Evolutionary conservation across 768 basidiomycete genomes (phyloP).

Genomic region (Rhodocollybia butyracea): DNA sequence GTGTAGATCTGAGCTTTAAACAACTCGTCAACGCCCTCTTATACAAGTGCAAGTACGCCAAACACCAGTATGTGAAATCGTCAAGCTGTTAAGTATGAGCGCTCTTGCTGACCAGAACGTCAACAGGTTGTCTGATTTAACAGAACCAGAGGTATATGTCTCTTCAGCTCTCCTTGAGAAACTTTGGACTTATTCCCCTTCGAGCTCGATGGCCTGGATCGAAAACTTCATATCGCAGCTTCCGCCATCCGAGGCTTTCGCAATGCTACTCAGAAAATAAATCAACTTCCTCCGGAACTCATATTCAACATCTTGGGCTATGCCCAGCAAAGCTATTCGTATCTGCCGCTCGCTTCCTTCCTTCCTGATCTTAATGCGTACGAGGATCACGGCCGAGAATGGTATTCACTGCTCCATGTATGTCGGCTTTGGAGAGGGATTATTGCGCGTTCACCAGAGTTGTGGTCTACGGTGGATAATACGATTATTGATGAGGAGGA

Average conservation of each 20-base stretch:
- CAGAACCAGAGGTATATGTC: conserved; percentile 3
- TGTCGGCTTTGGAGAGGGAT: conserved; percentile 9
- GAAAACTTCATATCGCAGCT: conserved; percentile 5
- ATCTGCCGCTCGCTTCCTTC: conserved; percentile 6
- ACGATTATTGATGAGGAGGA: background rate
- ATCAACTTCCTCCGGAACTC: conserved; percentile 12
- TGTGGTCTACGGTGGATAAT: conserved; percentile 9
- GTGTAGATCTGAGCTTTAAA: background rate
- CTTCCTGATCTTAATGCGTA: conserved; percentile 2
- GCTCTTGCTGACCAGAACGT: background rate
- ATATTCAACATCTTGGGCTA: conserved; percentile 8
- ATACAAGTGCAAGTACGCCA: conserved; percentile 7
- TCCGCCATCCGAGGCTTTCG: conserved; percentile 10
- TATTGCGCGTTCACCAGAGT: conserved; percentile 2
- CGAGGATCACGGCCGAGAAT: background rate
- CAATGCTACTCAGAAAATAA: conserved; percentile 9
- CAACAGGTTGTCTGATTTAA: background rate
- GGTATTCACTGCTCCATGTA: conserved; percentile 7
- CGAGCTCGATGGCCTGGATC: conserved; percentile 2
- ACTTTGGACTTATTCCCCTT: background rate
- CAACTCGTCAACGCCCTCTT: conserved; percentile 6
- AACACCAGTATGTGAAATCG: background rate
- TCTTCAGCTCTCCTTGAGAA: background rate
- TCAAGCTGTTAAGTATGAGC: background rate
- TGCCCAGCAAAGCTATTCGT: too few species aligned